These are phyloP conservation scores for Dendrobium huoshanense DNA, from an alignment of 106 monocot species.

Conservation along the genomic window DNA sequence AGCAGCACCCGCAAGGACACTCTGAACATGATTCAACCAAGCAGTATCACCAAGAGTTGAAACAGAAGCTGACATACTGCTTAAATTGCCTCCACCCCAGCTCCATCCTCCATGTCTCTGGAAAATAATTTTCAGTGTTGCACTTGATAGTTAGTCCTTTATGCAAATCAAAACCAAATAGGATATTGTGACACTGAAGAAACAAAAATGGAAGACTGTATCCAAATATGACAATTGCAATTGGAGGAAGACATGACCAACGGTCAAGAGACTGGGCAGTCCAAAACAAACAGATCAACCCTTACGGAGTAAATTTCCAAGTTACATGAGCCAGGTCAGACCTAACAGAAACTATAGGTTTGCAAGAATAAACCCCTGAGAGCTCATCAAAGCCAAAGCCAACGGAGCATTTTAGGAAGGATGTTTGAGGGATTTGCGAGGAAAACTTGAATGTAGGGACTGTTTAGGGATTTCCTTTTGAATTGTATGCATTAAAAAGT, in stretches of 20 bases:
- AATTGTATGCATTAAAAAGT: too few relatives aligned
- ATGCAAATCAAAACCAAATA: background rate
- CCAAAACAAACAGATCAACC: background rate
- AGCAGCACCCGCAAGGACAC: slow-evolving; percentile 82
- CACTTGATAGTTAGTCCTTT: background rate
- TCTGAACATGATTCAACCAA: slow-evolving; percentile 94
- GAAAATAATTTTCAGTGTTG: slow-evolving; percentile 5
- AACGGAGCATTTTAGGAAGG: too few relatives aligned
- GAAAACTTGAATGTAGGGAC: too few relatives aligned
- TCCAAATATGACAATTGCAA: background rate
- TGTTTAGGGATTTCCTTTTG: too few relatives aligned
- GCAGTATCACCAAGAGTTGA: slow-evolving; percentile 78
- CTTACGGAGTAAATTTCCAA: too few relatives aligned
- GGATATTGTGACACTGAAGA: background rate
- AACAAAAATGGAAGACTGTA: background rate
- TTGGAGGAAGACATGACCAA: background rate
- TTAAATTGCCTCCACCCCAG: slow-evolving; percentile 89
- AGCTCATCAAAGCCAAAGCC: background rate
- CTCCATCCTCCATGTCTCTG: slow-evolving; percentile 92
- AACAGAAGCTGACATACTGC: slow-evolving; percentile 97
- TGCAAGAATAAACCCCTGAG: background rate
- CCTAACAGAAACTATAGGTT: too few relatives aligned
- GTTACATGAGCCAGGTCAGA: too few relatives aligned
- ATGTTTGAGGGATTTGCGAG: too few relatives aligned
- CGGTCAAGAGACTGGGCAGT: background rate